Base-by-base conservation (phyloP, 352 stramenopile species). In the Aphanomyces euteiches region DNA sequence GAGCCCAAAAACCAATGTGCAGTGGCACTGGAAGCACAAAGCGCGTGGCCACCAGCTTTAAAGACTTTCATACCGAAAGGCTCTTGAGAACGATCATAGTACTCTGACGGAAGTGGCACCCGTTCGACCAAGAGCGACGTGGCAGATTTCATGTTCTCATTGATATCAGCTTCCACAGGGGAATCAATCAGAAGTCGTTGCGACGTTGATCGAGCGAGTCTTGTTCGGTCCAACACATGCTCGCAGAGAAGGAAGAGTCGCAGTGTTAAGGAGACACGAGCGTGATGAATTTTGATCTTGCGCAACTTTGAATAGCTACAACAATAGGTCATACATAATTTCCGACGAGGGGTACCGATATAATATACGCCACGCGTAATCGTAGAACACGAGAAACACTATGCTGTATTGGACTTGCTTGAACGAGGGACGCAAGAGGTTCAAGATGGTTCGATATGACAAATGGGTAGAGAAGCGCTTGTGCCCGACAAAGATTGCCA, bases 71-170 rank as follows among this genome's bases (percentile, higher is more conserved):
- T 88, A 0, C 87, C 87, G 19, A 82, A 74, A 3, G 85, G 85
- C 71, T 95, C 87, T 7, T 82, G 90, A 21, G 87, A 95, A 13
- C 82, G 80, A 65, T 95, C 85, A 56, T 95, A 90, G 74, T 89
- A 93, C 75, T 95, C 87, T 53, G 82, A 76, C 47, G 87, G 87
- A 1, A 95, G 75, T 8, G 87, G 87, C 65, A 95, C 87, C 19
- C 84, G 77, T 58, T 95, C 85, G 8, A 95, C 77, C 19, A 95
- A 75, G 56, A 95, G 66, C 17, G 81, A 79, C 53, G 85, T 93
- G 36, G 87, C 87, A 56, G 91, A 92, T 72, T 95, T 95, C 40
- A 93, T 66, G 70, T 95, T 83, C 69, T 95, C 87, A 59, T 95
- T 87, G 72, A 95, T 95, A 69, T 95, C 87, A 45, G 85, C 80